phyloP scores from a whole-genome alignment of 441 rosid species.

The Rhodomyrtus psidioides region DNA sequence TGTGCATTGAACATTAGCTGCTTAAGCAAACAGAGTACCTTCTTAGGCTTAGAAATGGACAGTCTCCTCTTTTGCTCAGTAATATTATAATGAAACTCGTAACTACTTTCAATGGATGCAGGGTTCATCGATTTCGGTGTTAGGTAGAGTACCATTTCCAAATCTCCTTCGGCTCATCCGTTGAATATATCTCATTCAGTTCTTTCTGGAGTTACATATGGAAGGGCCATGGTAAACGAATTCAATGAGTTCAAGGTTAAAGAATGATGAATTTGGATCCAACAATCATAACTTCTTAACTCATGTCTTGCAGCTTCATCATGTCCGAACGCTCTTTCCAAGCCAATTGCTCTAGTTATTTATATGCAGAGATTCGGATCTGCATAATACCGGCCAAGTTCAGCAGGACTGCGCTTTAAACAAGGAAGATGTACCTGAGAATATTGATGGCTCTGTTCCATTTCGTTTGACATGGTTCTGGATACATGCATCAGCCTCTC shows the following conservation, averaged over 20 bases:
- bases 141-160: constrained; percentile 33
- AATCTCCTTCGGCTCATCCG: constrained; percentile 28
- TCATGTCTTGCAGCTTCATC: constrained; percentile 17
- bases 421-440: constrained; percentile 10
- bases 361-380: too few relatives aligned
- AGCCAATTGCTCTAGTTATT: background rate
- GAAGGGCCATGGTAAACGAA: constrained; percentile 57
- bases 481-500: constrained; percentile 80
- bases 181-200: constrained; percentile 26
- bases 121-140: constrained; percentile 50
- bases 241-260: background rate
- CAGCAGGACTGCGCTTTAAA: background rate
- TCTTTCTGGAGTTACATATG: constrained; percentile 51
- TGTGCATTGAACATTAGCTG: background rate
- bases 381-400: too few relatives aligned
- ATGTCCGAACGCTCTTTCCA: constrained; percentile 44
- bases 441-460: constrained; percentile 13
- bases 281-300: background rate
- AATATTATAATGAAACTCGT: background rate
- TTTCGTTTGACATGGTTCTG: constrained; percentile 61
- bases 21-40: background rate
- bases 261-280: background rate
- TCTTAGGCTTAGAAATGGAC: background rate
- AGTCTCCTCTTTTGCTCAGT: background rate
- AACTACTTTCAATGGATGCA: constrained; percentile 14